A percentile compares a stretch with the other conserved stretches of the same genome.
These are phyloP conservation scores for Podaxis sp. DNA, from an alignment of 768 basidiomycete species.

Conservation along the genomic window DNA sequence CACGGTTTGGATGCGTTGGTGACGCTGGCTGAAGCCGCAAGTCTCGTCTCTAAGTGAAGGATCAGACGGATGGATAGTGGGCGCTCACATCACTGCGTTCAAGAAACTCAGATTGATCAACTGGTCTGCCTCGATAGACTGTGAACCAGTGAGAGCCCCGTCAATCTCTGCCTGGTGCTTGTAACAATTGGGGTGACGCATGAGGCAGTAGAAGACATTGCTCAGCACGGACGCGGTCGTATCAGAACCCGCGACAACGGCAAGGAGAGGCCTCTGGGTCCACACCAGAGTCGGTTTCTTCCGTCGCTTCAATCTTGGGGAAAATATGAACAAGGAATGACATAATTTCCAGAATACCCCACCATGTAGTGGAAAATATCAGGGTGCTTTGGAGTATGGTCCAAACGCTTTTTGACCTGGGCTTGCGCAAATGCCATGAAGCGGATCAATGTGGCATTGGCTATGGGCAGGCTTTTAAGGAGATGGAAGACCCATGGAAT, in stretches of 20 bases:
- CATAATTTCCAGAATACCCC: not conserved
- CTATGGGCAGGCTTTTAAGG: constrained; percentile 1
- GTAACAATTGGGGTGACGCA: constrained; percentile 22
- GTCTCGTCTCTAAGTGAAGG: constrained; percentile 31
- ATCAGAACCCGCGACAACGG: constrained; percentile 32
- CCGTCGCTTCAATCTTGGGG: constrained; percentile 17
- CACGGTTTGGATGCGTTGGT: constrained; percentile 29
- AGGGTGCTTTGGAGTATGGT: constrained; percentile 16
- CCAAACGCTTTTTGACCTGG: constrained; percentile 19
- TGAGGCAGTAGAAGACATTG: constrained; percentile 26
- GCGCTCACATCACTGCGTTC: constrained; percentile 33
- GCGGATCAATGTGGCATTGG: not conserved
- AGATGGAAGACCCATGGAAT: constrained; percentile 7
- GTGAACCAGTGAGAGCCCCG: constrained; percentile 4
- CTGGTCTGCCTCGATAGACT: constrained; percentile 18
- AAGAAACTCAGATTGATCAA: constrained; percentile 25
- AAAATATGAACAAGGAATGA: not conserved
- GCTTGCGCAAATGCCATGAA: constrained; percentile 7
- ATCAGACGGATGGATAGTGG: not conserved
- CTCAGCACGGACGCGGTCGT: constrained; percentile 26
- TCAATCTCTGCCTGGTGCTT: constrained; percentile 25
- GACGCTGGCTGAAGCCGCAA: constrained; percentile 35
- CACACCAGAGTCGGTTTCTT: constrained; percentile 7
- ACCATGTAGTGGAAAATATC: constrained; percentile 30
- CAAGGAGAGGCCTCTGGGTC: constrained; percentile 18